Evolutionary conservation across 116 monocot genomes (phyloP), one percentile per base, ranked within the genome.

Genomic region (Papilionanthe hybrid): DNA sequence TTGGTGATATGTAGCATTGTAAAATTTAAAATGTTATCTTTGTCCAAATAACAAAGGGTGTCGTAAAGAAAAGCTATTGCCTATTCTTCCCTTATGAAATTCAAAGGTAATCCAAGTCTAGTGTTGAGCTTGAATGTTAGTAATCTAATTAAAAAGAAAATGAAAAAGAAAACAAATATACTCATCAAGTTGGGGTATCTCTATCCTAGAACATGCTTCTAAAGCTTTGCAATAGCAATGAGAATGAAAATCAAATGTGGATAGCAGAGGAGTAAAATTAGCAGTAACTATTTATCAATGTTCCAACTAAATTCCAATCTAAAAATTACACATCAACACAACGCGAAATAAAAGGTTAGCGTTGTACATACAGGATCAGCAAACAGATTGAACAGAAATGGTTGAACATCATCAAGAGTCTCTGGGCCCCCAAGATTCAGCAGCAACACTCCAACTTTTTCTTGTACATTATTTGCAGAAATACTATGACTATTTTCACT

Each of bases 391-490:
- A 88, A 97, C 9, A 97, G 79, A 83, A 97, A 97, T 77, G 97
- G 94, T 19, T 97, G 92, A 55, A 97, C 97, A 87, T 97, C 97
- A 48, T 94, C 77, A 30, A 97, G 97, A 22, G 88, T 97, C 10
- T 97, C 92, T 30, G 97, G 97, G 47, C 94, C 97, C 55, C 97
- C 97, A 78, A 97, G 94, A 76, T 97, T 97, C 73, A 94, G 81
- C 53, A 94, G 82, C 74, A 97, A 79, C 78, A 97, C 97, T 42
- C 94, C 94, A 81, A 94, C 78, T 68, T 84, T 92, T 73, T 94
- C 97, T 81, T 88, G 71, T 68, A 82, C 83, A 71, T 81, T 78
- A 76, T 81, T 82, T 10, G 81, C 75, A 77, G 82, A 72, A 67
- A 79, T 57, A n/a, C 78, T 80, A n/a, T 72, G 9, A 78, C 77